Evolutionary conservation across 345 rosid genomes (phyloP), one percentile per base, ranked within the genome.

Genomic region (Salix viminalis): DNA sequence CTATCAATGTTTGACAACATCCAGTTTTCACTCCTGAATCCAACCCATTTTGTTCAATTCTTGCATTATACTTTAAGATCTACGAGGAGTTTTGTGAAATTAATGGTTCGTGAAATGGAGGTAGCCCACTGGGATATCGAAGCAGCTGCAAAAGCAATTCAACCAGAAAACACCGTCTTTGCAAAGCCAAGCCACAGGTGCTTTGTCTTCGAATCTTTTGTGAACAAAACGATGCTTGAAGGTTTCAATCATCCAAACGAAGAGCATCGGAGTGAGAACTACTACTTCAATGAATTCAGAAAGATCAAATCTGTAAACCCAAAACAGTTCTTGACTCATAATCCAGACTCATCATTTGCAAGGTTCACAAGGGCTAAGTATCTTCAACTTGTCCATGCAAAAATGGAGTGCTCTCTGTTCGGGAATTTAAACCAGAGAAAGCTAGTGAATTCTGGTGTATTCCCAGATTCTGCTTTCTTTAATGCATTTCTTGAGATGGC

Each of bases 401-500:
- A 93, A 80, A 92, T 96, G 99, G 99, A 96, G 84, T 92, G 97
- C 54, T 93, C 98, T 1, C 86, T 96, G 72, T 96, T 93, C 71
- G 91, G 97, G 34, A 96, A 90, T 76, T 80, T 92, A 88, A 91
- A 84, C 89, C 97, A 90, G 85, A 83, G 99, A 81, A 96, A 96
- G 82, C 71, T 86, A 36, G 83, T 96, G 54, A 90, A 67, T 58
- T 85, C 91, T 41, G 95, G 96, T 26, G 94, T 90, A 71, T 87
- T 83, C 77, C 94, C 99, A 62, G 96, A 89, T 41, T 88, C 97
- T n/a, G 86, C 81, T 61, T 92, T 96, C 69, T 92, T 96, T 79
- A 75, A 73, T 0, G 76, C 89, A 61, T 96, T 92, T 26, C 77
- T 87, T 5, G 99, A 96, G 77, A 93, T 96, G 99, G 84, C 92